Conservation (phyloP, 331 rosid genomes). For the Quercus phellos region DNA sequence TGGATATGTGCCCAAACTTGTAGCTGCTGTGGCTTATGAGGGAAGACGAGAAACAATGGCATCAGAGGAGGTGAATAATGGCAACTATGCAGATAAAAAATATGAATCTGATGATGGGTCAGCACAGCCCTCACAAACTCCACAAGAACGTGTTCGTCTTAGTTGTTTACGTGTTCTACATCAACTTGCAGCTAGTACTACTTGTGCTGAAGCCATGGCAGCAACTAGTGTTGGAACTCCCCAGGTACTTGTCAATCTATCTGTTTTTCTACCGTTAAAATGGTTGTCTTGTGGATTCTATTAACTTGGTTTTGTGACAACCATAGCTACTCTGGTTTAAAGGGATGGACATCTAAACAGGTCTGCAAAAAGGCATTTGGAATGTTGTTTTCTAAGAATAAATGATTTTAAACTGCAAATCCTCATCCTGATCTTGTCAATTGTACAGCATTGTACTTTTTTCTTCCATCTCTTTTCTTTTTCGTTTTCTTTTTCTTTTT, state of each 20-base stretch:
- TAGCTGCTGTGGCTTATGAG: constrained; percentile 94
- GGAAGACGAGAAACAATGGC: constrained; percentile 97
- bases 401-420: not conserved
- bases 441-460: not conserved
- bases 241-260: constrained; percentile 52
- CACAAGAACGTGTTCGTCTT: constrained; percentile 95
- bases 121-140: constrained; percentile 70
- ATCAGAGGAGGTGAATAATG: constrained; percentile 59
- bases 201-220: constrained; percentile 99
- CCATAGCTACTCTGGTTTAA: not conserved
- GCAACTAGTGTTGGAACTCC: constrained; percentile 98
- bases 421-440: not conserved
- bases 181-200: constrained; percentile 98
- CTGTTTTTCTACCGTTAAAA: not conserved
- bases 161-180: constrained; percentile 97
- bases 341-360: not conserved
- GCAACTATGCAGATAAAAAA: constrained; percentile 42
- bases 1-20: constrained; percentile 98
- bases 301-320: not conserved
- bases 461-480: too few species aligned
- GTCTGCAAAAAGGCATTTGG: not conserved
- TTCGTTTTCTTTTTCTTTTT: not conserved
- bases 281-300: not conserved
- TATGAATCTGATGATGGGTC: constrained; percentile 50
- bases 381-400: not conserved